Evolutionary conservation across 176 grass and related monocot species (phyloP), one percentile per base, ranked within the genome.

Genomic region (Avena atlantica): DNA sequence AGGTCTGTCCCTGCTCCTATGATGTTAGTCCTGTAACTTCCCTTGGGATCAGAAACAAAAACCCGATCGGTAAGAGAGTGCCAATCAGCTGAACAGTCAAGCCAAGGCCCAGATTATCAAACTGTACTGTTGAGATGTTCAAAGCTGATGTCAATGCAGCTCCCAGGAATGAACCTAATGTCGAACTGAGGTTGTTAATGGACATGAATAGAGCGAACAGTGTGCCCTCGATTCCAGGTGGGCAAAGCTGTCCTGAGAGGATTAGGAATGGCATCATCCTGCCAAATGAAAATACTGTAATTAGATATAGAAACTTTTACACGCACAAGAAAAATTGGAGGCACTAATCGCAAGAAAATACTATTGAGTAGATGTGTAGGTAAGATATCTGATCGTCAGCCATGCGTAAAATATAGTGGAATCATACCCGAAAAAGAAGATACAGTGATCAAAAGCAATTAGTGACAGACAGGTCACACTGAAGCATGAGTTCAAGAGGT

Each of bases 181-280:
- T 91, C 6, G 91, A 89, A 67, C 89, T 85, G 51, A 95, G 49
- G 82, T 95, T 95, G 85, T 93, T 93, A 73, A 91, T 91, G 36
- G 94, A 95, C 94, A 95, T 95, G 79, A 95, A 95, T 8, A 95
- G 79, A 20, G 94, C 94, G 80, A 95, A 95, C 57, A 91, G 47
- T 1, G 94, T 95, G 83, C 94, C 94, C 86, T 91, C 89, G 31
- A 95, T 95, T 86, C 94, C 94, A 86, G 91, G 94, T 13, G 91
- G 94, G 74, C 94, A 95, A 78, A 95, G 87, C 78, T 89, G 94
- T 16, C 94, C 94, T 2, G 91, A 93, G 15, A 95, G 52, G 55
- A 95, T 93, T 29, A 95, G 78, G 86, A 95, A 95, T 4, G 94
- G 94, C 89, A 95, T 93, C 87, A 95, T 84, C 81, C 94, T 95